These are phyloP conservation scores for Bruguiera sexangula DNA, from an alignment of 345 rosid species.

Conservation along the genomic window DNA sequence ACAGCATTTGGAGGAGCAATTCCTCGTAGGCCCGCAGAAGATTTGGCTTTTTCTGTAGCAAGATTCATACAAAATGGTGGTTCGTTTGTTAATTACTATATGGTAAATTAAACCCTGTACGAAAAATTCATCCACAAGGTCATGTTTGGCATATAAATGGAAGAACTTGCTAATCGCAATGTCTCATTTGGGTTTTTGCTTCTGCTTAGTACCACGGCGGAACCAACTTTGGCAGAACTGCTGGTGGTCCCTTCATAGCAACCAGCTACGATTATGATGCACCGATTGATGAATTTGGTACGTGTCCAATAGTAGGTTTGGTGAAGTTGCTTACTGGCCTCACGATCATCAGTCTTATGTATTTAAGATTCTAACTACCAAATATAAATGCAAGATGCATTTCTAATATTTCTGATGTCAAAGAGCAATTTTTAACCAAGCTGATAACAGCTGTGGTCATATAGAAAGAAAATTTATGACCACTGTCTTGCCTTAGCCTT, in stretches of 20 bases:
- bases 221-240: constrained; percentile 48
- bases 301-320: background rate
- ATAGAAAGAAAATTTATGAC: background rate
- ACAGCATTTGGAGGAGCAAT: constrained; percentile 45
- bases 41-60: constrained; percentile 44
- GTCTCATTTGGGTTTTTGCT: background rate
- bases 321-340: background rate
- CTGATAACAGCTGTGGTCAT: background rate
- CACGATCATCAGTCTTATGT: background rate
- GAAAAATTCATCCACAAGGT: background rate
- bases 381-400: background rate
- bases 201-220: constrained; percentile 44
- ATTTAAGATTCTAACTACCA: constrained; percentile 12
- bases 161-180: background rate
- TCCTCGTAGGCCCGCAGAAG: constrained; percentile 47
- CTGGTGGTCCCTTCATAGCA: constrained; percentile 48
- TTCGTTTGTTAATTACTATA: constrained; percentile 44
- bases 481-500: background rate
- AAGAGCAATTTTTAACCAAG: background rate
- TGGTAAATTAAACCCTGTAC: constrained; percentile 19
- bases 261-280: constrained; percentile 55
- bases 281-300: constrained; percentile 50
- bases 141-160: background rate
- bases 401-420: background rate
- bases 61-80: constrained; percentile 47